Conservation (phyloP, 2,329 filamentous ascomycete genomes). For the Berkeleyomyces rouxiae region DNA sequence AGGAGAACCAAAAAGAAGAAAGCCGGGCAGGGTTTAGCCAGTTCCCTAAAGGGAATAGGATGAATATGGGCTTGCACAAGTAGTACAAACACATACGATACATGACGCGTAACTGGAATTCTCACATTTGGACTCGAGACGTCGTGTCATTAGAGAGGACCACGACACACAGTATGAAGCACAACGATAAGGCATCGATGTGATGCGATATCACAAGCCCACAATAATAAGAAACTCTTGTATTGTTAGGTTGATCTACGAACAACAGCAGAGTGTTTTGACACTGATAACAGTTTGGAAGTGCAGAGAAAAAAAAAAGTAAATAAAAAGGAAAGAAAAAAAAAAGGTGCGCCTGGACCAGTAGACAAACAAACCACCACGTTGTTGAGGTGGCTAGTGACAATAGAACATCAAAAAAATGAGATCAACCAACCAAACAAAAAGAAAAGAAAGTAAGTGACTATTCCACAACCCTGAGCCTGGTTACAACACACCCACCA, state of each 20-base stretch:
- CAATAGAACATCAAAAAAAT: neutral
- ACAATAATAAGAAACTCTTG: too few relatives aligned
- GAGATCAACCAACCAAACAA: neutral
- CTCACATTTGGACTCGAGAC: too few relatives aligned
- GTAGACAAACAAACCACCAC: neutral
- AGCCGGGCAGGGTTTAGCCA: neutral
- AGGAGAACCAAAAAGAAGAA: neutral
- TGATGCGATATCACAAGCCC: too few relatives aligned
- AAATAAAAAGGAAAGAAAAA: neutral
- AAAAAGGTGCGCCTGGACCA: neutral
- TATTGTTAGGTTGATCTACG: too few relatives aligned
- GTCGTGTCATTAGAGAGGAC: too few relatives aligned
- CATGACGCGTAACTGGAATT: neutral
- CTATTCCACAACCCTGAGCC: neutral
- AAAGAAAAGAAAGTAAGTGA: neutral
- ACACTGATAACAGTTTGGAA: neutral
- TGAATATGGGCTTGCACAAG: too few relatives aligned
- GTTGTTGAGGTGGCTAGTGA: neutral
- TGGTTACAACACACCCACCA: neutral
- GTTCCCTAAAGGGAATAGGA: too few relatives aligned
- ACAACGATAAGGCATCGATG: too few relatives aligned
- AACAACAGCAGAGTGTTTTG: neutral
- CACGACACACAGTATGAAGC: too few relatives aligned
- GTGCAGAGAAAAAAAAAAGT: neutral
- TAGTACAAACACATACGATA: too few relatives aligned